These are phyloP conservation scores for Penicillium argentinense DNA, from an alignment of 495 filamentous ascomycete species.

Conservation along the genomic window DNA sequence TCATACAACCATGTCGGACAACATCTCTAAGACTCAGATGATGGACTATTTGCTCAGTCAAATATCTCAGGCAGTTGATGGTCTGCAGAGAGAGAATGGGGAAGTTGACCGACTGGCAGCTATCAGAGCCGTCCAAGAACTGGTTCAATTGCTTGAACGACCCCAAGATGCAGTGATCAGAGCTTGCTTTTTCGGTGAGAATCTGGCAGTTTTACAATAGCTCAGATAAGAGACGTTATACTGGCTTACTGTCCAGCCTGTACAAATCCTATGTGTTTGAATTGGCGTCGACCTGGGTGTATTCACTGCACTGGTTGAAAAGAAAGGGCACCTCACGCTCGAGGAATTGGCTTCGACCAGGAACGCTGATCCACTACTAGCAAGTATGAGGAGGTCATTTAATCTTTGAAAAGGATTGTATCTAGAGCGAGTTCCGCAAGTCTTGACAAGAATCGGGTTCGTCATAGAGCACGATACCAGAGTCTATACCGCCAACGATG, in stretches of 20 bases:
- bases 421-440: constrained; percentile 17
- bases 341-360: constrained; percentile 15
- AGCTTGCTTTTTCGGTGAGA: constrained; percentile 9
- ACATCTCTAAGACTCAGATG: neutral
- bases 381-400: no score
- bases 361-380: constrained; percentile 5
- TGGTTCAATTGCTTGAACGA: constrained; percentile 9
- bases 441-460: constrained; percentile 19
- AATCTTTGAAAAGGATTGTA: neutral
- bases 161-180: constrained; percentile 11
- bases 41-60: neutral
- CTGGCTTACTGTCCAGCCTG: no score
- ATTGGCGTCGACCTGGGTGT: constrained; percentile 19
- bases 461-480: constrained; percentile 14
- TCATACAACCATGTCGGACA: neutral
- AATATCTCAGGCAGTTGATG: neutral
- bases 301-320: constrained; percentile 12
- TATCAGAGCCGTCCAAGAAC: constrained; percentile 12
- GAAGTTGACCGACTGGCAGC: constrained; percentile 17
- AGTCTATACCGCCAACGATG: constrained; percentile 8
- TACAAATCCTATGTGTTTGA: constrained; percentile 15
- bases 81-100: neutral
- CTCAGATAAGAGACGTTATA: no score
- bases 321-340: constrained; percentile 7
- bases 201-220: neutral